phyloP scores from a whole-genome alignment of 768 basidiomycete species.

The Mycena belliarum region DNA sequence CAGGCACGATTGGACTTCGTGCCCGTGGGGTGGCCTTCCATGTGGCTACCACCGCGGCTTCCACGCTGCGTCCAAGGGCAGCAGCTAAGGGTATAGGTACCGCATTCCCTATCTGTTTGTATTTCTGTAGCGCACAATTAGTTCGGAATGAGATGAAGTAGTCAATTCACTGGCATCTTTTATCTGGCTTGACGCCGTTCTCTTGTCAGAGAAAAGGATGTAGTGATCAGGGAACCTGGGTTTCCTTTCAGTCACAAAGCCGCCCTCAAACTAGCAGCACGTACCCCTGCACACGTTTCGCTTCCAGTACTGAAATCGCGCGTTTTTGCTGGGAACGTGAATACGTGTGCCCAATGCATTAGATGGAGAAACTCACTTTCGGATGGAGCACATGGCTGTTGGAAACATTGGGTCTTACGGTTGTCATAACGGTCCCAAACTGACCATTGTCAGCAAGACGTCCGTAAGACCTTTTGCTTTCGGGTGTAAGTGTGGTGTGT shows the following conservation, averaged over 20 bases:
- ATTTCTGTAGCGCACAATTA: constrained; percentile 48
- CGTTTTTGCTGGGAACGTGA: constrained; percentile 60
- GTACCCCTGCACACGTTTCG: constrained; percentile 78
- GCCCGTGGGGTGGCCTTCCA: background rate
- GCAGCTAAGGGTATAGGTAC: constrained; percentile 71
- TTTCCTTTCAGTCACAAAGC: no score
- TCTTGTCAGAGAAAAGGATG: constrained; percentile 53
- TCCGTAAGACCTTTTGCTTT: constrained; percentile 40
- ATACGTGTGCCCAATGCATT: background rate
- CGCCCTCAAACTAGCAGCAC: no score
- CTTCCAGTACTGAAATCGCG: constrained; percentile 64
- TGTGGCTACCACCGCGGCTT: constrained; percentile 2
- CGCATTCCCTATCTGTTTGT: constrained; percentile 79
- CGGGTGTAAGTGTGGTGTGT: background rate
- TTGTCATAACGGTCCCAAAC: constrained; percentile 70
- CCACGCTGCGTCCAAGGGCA: constrained; percentile 47
- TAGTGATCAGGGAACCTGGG: constrained; percentile 75
- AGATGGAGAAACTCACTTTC: constrained; percentile 17
- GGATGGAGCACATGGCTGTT: constrained; percentile 46
- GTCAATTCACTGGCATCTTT: constrained; percentile 49
- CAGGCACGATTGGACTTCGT: no score
- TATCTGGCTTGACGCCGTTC: constrained; percentile 34
- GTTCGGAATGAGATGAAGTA: background rate
- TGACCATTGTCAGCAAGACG: constrained; percentile 52
- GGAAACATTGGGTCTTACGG: constrained; percentile 51